Percentiles rank a stretch among this genome's conserved stretches.
Evolutionary conservation across 768 basidiomycete species (phyloP).

Genomic region (Kwoniella newhampshirensis): DNA sequence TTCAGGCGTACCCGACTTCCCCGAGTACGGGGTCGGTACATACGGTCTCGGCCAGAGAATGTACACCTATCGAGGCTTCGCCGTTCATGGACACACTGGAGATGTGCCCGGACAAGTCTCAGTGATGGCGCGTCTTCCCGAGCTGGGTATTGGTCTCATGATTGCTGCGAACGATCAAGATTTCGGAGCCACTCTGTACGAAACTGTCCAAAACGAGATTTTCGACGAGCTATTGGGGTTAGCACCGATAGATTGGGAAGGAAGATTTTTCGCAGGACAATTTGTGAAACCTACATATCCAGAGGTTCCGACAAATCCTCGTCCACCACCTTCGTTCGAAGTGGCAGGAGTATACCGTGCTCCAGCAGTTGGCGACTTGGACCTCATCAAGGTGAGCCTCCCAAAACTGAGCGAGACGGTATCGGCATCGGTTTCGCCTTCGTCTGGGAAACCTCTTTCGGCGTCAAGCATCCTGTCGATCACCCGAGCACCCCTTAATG

Average conservation of each 20-base stretch:
- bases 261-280: not conserved
- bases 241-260: constrained; percentile 28
- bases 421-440: too few species aligned
- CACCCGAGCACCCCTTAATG: constrained; percentile 6
- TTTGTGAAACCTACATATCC: not conserved
- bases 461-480: not conserved
- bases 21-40: constrained; percentile 11
- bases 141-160: constrained; percentile 31
- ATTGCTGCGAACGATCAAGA: constrained; percentile 38
- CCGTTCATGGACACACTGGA: constrained; percentile 34
- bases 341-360: constrained; percentile 12
- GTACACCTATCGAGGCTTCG: constrained; percentile 35
- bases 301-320: not conserved
- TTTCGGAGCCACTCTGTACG: constrained; percentile 4
- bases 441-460: constrained; percentile 7
- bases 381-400: constrained; percentile 11
- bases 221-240: constrained; percentile 25
- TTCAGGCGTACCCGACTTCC: not conserved
- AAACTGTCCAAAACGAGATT: constrained; percentile 11
- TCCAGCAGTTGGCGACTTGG: constrained; percentile 15
- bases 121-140: constrained; percentile 33
- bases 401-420: not conserved
- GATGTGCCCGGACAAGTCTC: constrained; percentile 38
- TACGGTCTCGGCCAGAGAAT: constrained; percentile 42
- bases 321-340: not conserved